Conservation (phyloP, 192 early-diverging fungal genomes). For the Mortierella claussenii region DNA sequence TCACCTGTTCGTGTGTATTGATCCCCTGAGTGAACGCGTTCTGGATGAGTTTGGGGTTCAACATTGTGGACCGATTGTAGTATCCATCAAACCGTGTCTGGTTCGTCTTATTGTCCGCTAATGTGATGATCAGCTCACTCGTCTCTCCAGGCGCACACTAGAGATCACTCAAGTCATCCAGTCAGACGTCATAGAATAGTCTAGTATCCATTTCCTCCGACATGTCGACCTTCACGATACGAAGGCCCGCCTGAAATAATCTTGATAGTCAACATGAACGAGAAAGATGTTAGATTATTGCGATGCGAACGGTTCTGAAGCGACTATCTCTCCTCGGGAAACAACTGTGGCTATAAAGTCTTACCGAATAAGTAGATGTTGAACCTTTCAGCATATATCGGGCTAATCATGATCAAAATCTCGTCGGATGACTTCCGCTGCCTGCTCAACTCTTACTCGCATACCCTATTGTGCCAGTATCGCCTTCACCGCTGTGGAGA, state of each 20-base stretch:
- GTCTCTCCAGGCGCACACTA: constrained; percentile 56
- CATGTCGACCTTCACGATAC: constrained; percentile 66
- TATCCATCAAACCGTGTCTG: constrained; percentile 58
- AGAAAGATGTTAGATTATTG: neutral
- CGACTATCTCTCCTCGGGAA: neutral
- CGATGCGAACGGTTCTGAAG: neutral
- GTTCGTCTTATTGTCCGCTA: constrained; percentile 35
- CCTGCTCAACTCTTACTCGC: too few relatives aligned
- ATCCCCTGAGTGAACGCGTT: constrained; percentile 73
- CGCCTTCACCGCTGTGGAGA: constrained; percentile 57
- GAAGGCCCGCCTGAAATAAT: neutral
- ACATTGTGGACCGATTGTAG: constrained; percentile 60
- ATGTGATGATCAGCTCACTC: constrained; percentile 63
- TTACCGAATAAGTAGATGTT: constrained; percentile 33
- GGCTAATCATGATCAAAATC: constrained; percentile 63
- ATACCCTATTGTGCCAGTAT: constrained; percentile 72
- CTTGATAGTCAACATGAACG: too few relatives aligned
- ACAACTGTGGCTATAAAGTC: neutral
- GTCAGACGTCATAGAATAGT: constrained; percentile 7
- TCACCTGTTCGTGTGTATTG: constrained; percentile 69
- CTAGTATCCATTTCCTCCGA: constrained; percentile 60
- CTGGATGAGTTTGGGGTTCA: constrained; percentile 60
- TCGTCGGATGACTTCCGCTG: constrained; percentile 57
- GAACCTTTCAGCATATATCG: constrained; percentile 46
- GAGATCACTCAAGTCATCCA: neutral